Evolutionary conservation across 176 grass and related monocot genomes (phyloP), one percentile per base, ranked within the genome.

Genomic region (Tillandsia fasciculata): DNA sequence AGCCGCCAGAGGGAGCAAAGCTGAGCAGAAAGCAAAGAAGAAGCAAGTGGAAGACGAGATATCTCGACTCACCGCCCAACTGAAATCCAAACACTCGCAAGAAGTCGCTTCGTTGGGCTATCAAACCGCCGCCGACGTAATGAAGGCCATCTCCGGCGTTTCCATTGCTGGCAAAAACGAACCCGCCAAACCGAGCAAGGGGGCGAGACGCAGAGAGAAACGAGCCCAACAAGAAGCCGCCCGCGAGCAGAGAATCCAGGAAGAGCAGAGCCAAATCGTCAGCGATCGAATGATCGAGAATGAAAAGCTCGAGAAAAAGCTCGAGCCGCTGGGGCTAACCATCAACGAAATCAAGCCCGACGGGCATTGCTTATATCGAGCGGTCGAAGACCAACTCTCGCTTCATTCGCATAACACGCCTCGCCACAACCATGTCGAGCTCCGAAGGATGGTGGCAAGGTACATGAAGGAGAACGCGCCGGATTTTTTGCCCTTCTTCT

Each of bases 401-500:
- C 63, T 76, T 42, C 14, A 65, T 20, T 52, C 61, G 33, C 33
- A 42, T 42, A 6, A 42, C 33, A 3, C 33, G 3, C 3, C 33
- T 42, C 4, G 33, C 33, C 87, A 85, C 77, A 81, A 17, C 74
- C 79, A 81, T 70, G 89, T 87, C 59, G 83, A 89, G 26, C 87
- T 97, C 51, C 71, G 93, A 26, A 76, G 85, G 72, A 92, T 92
- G 86, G 58, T 78, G 54, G 86, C 86, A 8, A 85, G 87, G 12
- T 92, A 96, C 51, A 92, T 96, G 93, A 85, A 72, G 70, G 76
- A 96, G 59, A 79, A 96, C 20, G 47, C 76, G 0, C 47, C 42
- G 0, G 84, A 92, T 64, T 92, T 92, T 77, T 73, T 96, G 3
- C 93, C 89, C 0, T 97, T 97, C 83, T 97, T 90, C 73, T 78